Evolutionary conservation across 2,329 filamentous ascomycete genomes (phyloP).

Genomic region (Calonectria henricotiae): DNA sequence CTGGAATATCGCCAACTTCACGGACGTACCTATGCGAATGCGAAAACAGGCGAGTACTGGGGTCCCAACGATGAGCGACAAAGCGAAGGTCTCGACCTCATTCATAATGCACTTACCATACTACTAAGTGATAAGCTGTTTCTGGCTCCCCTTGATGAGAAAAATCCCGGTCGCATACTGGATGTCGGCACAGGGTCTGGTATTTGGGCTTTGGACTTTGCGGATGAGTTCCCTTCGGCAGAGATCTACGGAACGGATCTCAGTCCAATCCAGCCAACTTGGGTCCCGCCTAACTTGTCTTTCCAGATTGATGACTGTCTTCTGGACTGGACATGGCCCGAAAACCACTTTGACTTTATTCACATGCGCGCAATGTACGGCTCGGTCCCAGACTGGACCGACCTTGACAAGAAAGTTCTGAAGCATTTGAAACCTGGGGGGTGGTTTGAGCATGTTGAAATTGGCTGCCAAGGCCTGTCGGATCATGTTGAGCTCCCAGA

Average conservation of each 20-base stretch:
- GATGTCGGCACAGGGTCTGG: not conserved
- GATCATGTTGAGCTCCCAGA: constrained; percentile 35
- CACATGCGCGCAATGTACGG: constrained; percentile 44
- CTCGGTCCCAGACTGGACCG: constrained; percentile 40
- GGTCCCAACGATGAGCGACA: constrained; percentile 36
- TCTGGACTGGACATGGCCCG: constrained; percentile 44
- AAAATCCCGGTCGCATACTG: not conserved
- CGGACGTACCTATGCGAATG: constrained; percentile 13
- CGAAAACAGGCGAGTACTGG: constrained; percentile 21
- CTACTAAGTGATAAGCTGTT: constrained; percentile 22
- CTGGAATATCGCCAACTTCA: constrained; percentile 12
- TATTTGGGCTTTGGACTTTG: constrained; percentile 48
- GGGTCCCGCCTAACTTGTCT: constrained; percentile 44
- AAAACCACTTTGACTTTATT: constrained; percentile 42
- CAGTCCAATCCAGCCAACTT: constrained; percentile 43
- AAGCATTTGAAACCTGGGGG: constrained; percentile 42
- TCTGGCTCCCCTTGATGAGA: constrained; percentile 22
- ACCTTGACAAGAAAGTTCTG: constrained; percentile 34
- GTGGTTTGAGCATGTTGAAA: constrained; percentile 40
- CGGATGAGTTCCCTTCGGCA: constrained; percentile 40
- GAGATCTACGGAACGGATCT: constrained; percentile 45
- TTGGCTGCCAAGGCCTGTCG: constrained; percentile 32
- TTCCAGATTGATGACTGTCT: constrained; percentile 47
- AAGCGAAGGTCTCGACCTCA: constrained; percentile 37
- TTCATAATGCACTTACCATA: constrained; percentile 14